Percentiles rank a stretch among this genome's conserved stretches.
Conservation (phyloP, 202 grass and related monocot species). For the Schoenoplectus triqueter region DNA sequence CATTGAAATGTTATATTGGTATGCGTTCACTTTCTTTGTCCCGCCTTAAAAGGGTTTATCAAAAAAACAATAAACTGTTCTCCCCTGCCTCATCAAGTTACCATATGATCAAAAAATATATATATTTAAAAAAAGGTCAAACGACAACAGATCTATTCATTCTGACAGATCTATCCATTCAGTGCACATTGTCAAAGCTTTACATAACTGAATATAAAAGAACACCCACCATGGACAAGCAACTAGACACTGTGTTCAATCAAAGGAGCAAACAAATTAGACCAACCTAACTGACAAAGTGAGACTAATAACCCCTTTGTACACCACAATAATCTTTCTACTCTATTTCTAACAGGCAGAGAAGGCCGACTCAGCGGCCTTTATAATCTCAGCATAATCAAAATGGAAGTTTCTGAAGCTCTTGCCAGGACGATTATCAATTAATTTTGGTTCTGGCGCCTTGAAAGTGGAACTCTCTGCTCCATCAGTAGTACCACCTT, state of each 20-base stretch:
- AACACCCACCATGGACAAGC: slow-evolving; percentile 4
- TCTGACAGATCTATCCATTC: neutral
- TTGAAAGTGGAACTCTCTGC: slow-evolving; percentile 23
- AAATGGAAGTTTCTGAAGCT: slow-evolving; percentile 96
- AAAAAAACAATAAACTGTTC: neutral
- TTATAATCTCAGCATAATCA: slow-evolving; percentile 61
- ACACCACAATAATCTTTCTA: slow-evolving; percentile 17
- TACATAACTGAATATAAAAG: neutral
- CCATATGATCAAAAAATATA: neutral
- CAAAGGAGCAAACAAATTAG: slow-evolving; percentile 19
- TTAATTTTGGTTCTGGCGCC: slow-evolving; percentile 50
- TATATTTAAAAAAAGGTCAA: neutral
- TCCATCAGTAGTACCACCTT: slow-evolving; percentile 49
- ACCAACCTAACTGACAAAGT: slow-evolving; percentile 8
- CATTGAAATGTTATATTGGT: too few relatives aligned
- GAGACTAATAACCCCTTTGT: slow-evolving; percentile 27
- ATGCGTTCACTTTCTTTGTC: too few relatives aligned
- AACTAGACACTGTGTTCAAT: slow-evolving; percentile 17
- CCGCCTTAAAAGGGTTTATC: neutral
- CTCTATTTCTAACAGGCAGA: slow-evolving; percentile 10
- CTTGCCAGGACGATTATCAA: slow-evolving; percentile 65
- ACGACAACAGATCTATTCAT: neutral
- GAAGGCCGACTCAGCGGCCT: slow-evolving; percentile 78
- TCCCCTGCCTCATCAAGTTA: neutral
- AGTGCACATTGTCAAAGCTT: slow-evolving; percentile 1